Base-by-base conservation (phyloP, 768 basidiomycete genomes). In the Pleurotus tuber-regium region DNA sequence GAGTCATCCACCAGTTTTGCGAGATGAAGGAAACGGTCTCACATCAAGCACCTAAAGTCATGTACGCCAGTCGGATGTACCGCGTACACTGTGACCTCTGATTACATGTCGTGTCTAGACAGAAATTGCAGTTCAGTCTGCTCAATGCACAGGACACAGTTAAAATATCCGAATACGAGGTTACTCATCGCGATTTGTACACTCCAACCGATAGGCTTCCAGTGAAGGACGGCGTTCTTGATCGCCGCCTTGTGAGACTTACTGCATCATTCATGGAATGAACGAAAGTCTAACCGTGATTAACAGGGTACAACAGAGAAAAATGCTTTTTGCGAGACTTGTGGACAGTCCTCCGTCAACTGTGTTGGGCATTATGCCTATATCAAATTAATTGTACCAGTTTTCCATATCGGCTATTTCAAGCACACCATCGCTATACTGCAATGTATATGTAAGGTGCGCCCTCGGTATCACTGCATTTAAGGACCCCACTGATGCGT, bases 341-440 rank as follows among this genome's bases (percentile, higher is more conserved):
- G 97, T 62, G 92, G 92, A 6, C 82, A 93, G 56, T 85, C 82
- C 14, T 86, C 92, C 24, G 89, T 93, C 2, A 92, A 97, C 55
- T 99, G 97, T 64, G 95, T 97, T 19, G 97, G 97, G 1, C 97
- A 99, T 68, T 98, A 97, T 66, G 95, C 95, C 4, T 98, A 98
- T 70, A 98, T 99, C 72, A 98, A 97, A 69, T 79, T 99, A 36
- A 84, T 88, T 26, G 85, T 99, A 16, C 97, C 97, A 0, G 95
- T 98, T 16, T 99, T 98, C 67, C 97, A 99, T 65, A 92, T 98
- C 51, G 97, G 97, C 5, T 99, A 92, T 70, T 98, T 99, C 75
- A 91, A 94, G 66, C 94, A 98, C 59, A 92, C 89, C 14, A 92
- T 98, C 53, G 80, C 82, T 21, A 88, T 98, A 57, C 79, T 98